Evolutionary conservation across 371 early-diverging fungal species (phyloP), one percentile per base, ranked within the genome.

Genomic region (Chytridium lagenaria): DNA sequence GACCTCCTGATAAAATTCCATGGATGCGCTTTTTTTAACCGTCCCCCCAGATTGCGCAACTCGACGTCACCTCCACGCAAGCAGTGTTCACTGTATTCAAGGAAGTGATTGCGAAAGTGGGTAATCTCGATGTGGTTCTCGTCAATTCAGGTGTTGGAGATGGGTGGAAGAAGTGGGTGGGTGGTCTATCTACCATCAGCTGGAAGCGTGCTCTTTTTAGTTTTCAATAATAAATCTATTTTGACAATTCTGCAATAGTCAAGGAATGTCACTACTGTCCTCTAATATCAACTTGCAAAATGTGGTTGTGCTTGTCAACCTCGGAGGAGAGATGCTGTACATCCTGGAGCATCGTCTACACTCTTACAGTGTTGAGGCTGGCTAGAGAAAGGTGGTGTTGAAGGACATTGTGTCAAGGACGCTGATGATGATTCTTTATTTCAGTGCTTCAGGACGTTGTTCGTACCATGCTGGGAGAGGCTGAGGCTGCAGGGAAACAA

Each of bases 61-160:
- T 66, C 16, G 67, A 66, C 49, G 67, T 66, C 23, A 66, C 67
- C 5, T 23, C 10, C 40, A 19, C 67, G 19, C 3, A 38, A 7
- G 12, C 7, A n/a, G 67, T 66, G 26, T 66, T 66, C 44, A 7
- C 38, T 30, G 67, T 66, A 15, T 66, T 66, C 49, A 22, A 22
- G n/a, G 2, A 5, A 15, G 23, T 28, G n/a, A 44, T 44, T 12
- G 63, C 2, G 30, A 7, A 12, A 5, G 63, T 63, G 37, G 67
- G 67, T 7, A 10, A 28, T 3, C 37, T 66, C 44, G 67, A 66
- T 49, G 67, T 66, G 2, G 38, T 38, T 2, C 16, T 66, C 16
- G 67, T 30, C 12, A 66, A 66, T 44, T 66, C 67, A 2, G 67
- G 67, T 28, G 28, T 66, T 36, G 67, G 44, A 22, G 67, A 44